These are phyloP conservation scores for Fusarium circinatum DNA, from an alignment of 2,329 filamentous ascomycete genomes.

Conservation along the genomic window DNA sequence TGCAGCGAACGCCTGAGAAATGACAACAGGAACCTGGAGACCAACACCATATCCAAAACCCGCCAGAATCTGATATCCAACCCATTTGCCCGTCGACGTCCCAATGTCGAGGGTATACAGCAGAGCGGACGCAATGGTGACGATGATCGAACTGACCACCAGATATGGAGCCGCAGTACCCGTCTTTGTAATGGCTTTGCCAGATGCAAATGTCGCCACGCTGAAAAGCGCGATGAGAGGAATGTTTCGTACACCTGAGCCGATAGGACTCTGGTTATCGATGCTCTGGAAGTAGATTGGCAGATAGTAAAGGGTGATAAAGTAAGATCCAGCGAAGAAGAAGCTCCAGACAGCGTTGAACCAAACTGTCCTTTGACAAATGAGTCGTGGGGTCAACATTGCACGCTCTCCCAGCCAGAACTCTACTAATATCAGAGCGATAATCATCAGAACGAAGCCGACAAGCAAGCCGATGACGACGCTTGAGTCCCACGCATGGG, in stretches of 20 bases:
- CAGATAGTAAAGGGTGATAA: neutral
- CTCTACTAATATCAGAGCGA: neutral
- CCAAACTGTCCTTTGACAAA: neutral
- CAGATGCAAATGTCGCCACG: neutral
- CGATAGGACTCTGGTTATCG: neutral
- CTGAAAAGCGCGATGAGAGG: neutral
- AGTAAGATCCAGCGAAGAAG: neutral
- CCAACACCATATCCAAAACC: neutral
- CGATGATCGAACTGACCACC: neutral
- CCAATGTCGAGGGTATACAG: neutral
- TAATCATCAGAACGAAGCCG: neutral
- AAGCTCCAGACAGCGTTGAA: neutral
- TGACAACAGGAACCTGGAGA: neutral
- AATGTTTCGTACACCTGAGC: neutral
- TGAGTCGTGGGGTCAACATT: neutral
- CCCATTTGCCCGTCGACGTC: neutral
- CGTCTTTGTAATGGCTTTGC: neutral
- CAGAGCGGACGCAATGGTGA: neutral
- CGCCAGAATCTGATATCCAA: neutral
- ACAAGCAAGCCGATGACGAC: neutral
- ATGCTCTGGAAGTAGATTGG: neutral
- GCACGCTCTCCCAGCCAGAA: neutral
- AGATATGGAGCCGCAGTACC: neutral
- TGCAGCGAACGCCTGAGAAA: neutral
- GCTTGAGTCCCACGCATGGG: neutral